Evolutionary conservation across 1,139 yeast genomes (phyloP).

Genomic region (Wickerhamiella infanticola): DNA sequence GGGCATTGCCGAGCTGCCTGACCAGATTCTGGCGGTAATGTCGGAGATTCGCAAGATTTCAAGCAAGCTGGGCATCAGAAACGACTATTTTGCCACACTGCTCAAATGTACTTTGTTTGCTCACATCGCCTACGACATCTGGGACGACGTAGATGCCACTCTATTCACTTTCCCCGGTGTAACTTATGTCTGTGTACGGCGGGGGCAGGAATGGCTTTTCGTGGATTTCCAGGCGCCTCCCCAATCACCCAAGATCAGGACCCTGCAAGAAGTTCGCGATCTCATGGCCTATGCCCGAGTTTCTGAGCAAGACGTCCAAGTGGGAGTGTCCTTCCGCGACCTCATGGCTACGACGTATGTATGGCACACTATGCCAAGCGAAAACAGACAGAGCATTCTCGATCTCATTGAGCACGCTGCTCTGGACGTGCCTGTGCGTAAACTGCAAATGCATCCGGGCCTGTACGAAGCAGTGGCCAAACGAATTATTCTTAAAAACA

Average conservation of each 20-base stretch:
- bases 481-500: slow-evolving; percentile 9
- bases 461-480: slow-evolving; percentile 9
- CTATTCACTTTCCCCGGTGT: slow-evolving; percentile 10
- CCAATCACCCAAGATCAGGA: slow-evolving; percentile 9
- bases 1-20: background rate
- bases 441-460: slow-evolving; percentile 6
- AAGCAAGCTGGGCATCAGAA: slow-evolving; percentile 2
- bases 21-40: slow-evolving; percentile 1
- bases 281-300: slow-evolving; percentile 6
- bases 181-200: slow-evolving; percentile 8
- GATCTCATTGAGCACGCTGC: slow-evolving; percentile 13
- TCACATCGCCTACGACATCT: slow-evolving; percentile 3
- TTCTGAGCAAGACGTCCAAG: slow-evolving; percentile 4
- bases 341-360: slow-evolving; percentile 11
- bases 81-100: slow-evolving; percentile 10
- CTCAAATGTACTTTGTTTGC: slow-evolving; percentile 9
- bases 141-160: slow-evolving; percentile 5
- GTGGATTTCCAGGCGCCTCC: slow-evolving; percentile 10
- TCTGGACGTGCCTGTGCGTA: slow-evolving; percentile 6
- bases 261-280: slow-evolving; percentile 10
- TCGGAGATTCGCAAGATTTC: background rate
- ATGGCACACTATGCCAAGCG: slow-evolving; percentile 11
- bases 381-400: slow-evolving; percentile 9
- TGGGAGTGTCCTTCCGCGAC: slow-evolving; percentile 12
- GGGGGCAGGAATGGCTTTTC: slow-evolving; percentile 6